Evolutionary conservation across 1,139 yeast genomes (phyloP), one percentile per base, ranked within the genome.

Genomic region (Yamadazyma mexicana): DNA sequence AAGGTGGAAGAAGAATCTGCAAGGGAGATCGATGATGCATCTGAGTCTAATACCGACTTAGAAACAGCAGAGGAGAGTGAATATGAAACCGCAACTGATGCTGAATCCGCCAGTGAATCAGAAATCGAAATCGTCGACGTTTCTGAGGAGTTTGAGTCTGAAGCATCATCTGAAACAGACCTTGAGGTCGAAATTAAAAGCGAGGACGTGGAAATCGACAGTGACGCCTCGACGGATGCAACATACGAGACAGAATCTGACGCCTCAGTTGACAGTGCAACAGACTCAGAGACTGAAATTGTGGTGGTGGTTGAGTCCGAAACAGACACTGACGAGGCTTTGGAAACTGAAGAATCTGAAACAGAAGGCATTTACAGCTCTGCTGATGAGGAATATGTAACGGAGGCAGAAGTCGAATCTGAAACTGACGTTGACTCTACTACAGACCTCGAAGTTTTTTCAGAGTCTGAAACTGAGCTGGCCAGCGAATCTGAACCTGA

Each of bases 221-320:
- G 22, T 20, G 22, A 20, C 5, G 8, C 22, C n/a, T n/a, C n/a
- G n/a, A n/a, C n/a, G n/a, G 48, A 38, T 25, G 31, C 30, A n/a
- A 35, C 15, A 4, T 29, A 37, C 14, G 45, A 24, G 23, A 14
- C 38, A 15, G 41, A 39, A 16, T 24, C 35, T 18, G 42, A 38
- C 26, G 36, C 28, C 10, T 36, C 17, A n/a, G n/a, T n/a, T n/a
- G n/a, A n/a, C n/a, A n/a, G n/a, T n/a, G n/a, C n/a, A n/a, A n/a
- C n/a, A n/a, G n/a, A n/a, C n/a, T n/a, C n/a, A n/a, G n/a, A n/a
- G n/a, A n/a, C n/a, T n/a, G n/a, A n/a, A n/a, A n/a, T n/a, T n/a
- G n/a, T n/a, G n/a, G n/a, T n/a, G n/a, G n/a, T n/a, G n/a, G n/a
- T n/a, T 12, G 35, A 20, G 8, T 8, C 22, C 22, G 22, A 20